Evolutionary conservation across 108 stramenopile genomes (phyloP), one percentile per base, ranked within the genome.

Genomic region (Phaeodactylum tricornutum): DNA sequence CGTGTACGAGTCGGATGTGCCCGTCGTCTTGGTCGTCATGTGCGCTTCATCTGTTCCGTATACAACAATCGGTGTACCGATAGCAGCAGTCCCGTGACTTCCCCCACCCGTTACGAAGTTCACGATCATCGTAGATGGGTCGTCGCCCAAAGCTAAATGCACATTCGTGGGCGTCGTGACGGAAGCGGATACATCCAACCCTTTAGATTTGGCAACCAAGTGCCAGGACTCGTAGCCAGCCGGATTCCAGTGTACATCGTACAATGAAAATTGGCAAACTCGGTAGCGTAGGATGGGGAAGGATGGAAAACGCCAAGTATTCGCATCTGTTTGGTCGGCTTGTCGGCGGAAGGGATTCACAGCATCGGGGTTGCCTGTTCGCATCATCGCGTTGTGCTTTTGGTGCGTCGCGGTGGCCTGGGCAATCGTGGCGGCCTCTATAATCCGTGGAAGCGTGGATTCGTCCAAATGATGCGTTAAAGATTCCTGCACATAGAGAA

Each of bases 231-330:
- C 33, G 15, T 16, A 22, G 16, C n/a, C n/a, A n/a, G n/a, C n/a
- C n/a, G n/a, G n/a, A n/a, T n/a, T n/a, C n/a, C n/a, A n/a, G n/a
- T n/a, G n/a, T n/a, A n/a, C n/a, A n/a, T n/a, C n/a, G 31, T 55
- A 71, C 42, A 79, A 31, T 30, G 36, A 47, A 43, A 81, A 81
- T 20, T 62, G 55, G 33, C 79, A 81, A 5, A 43, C 29, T 28
- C 62, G 32, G 38, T 66, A 54, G 4, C 63, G 55, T 17, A 67
- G 20, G 6, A 61, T 53, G 27, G 79, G 74, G 61, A 80, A 81
- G 8, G 33, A 9, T 19, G 71, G 74, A 43, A 81, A 72, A 43
- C 15, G 40, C 79, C 79, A 81, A n/a, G n/a, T n/a, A n/a, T n/a
- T n/a, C n/a, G n/a, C n/a, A 16, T 29, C 36, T 1, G 51, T 38